These are phyloP conservation scores for Rhodotorula sp. DNA, from an alignment of 1,284 basidiomycete genomes.

Conservation along the genomic window DNA sequence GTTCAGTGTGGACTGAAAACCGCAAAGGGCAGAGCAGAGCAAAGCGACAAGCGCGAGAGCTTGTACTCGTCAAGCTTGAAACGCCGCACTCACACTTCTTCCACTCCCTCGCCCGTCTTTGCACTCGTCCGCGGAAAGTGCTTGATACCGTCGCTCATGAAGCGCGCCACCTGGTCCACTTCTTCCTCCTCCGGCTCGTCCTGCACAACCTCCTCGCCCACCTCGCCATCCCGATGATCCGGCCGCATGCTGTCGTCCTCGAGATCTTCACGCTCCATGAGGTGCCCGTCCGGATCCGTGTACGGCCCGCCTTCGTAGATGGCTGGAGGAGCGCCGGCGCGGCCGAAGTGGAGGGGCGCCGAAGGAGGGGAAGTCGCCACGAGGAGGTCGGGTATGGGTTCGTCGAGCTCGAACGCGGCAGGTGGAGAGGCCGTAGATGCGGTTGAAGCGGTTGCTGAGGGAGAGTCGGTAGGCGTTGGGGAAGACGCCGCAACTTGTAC, in stretches of 20 bases:
- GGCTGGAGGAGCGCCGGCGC: constrained; percentile 4
- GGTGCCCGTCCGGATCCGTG: not conserved
- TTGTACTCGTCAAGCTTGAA: not conserved
- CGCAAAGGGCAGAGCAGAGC: too few species aligned
- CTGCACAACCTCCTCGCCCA: not conserved
- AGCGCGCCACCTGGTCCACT: constrained; percentile 11
- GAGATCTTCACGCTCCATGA: not conserved
- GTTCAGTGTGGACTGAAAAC: too few species aligned
- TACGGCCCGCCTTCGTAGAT: constrained; percentile 12
- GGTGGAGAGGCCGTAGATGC: not conserved
- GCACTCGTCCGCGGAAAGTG: constrained; percentile 40
- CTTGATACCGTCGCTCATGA: constrained; percentile 33
- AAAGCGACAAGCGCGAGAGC: too few species aligned
- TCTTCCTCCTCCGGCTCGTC: not conserved
- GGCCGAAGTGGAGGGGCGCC: constrained; percentile 11
- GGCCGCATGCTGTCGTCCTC: not conserved
- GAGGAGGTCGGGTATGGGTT: constrained; percentile 7
- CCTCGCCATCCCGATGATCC: not conserved
- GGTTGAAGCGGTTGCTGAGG: not conserved
- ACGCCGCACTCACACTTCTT: constrained; percentile 34
- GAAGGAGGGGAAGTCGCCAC: constrained; percentile 9
- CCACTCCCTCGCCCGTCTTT: constrained; percentile 40
- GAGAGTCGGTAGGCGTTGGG: not conserved
- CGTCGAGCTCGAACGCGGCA: constrained; percentile 2
- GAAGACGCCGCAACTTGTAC: not conserved